Evolutionary conservation across 345 rosid genomes (phyloP), one percentile per base, ranked within the genome.

Genomic region (Boechera retrofracta): DNA sequence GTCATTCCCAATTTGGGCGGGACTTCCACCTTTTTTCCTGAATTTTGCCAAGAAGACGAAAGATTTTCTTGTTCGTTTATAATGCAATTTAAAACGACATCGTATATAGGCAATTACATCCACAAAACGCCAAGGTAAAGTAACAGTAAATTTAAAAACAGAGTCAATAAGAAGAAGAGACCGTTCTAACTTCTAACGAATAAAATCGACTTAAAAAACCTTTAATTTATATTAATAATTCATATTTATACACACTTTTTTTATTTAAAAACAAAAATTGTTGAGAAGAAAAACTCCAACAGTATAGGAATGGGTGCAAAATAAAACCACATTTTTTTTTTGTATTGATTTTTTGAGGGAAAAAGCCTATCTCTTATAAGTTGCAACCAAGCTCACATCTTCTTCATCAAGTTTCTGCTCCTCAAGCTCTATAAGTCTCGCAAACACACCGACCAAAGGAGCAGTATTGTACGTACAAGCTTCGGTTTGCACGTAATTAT

Each of bases 381-480:
- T 84, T 75, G 97, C 93, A 67, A 87, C 86, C 80, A 82, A 75
- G 15, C 82, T 64, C 41, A 41, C 68, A 75, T 68, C 60, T 7
- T 65, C 77, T 24, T 58, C 69, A 47, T 75, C 79, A 39, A 74
- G 68, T 57, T 69, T 75, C 56, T 64, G 81, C 28, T 83, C 84
- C 74, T 85, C 86, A 31, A 87, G 80, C 70, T 79, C 82, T 69
- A 69, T 41, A 70, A 94, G 75, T 72, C 57, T 94, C 83, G 96
- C 97, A 49, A 92, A 83, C 18, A 89, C 82, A 26, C 97, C 94
- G 2, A 90, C 84, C 31, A 86, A 67, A 12, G 95, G 95, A 11
- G 97, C 91, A 54, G 81, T 77, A 67, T 76, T 93, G 9, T 80
- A 83, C 35, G 86, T 87, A 7, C 91, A 85, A 47, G 95, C 85